Evolutionary conservation across 768 basidiomycete species (phyloP).

Genomic region (Harrya chromipes): DNA sequence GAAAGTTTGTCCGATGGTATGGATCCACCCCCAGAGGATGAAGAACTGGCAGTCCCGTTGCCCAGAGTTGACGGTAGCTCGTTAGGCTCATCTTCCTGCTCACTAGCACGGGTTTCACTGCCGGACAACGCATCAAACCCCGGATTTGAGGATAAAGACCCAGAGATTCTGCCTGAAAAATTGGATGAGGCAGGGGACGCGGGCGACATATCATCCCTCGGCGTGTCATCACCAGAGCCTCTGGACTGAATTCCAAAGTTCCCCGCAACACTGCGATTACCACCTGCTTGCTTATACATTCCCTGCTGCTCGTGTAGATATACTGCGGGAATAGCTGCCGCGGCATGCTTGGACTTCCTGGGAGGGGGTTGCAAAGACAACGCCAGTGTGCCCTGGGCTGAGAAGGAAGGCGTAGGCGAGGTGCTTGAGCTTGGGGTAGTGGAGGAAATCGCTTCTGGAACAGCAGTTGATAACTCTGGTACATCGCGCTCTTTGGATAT

Average conservation of each 20-base stretch:
- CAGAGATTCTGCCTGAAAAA: conserved; percentile 3
- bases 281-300: conserved; percentile 25
- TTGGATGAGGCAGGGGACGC: background rate
- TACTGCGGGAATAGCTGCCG: background rate
- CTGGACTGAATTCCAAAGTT: conserved; percentile 26
- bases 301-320: conserved; percentile 8
- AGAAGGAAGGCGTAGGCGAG: conserved; percentile 20
- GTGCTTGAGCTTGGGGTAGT: conserved; percentile 28
- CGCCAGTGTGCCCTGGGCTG: conserved; percentile 29
- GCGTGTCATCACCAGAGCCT: conserved; percentile 7
- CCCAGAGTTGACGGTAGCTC: background rate
- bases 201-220: conserved; percentile 11
- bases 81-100: conserved; percentile 5
- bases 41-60: background rate
- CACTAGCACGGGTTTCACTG: background rate
- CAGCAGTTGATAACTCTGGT: conserved; percentile 13
- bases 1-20: conserved; percentile 29
- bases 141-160: conserved; percentile 4
- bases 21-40: background rate
- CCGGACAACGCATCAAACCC: background rate
- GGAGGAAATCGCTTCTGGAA: conserved; percentile 11
- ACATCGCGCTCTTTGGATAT: conserved; percentile 38
- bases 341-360: conserved; percentile 23
- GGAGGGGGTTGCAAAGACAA: conserved; percentile 36
- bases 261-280: conserved; percentile 30